Evolutionary conservation across 164 flowering plant species (phyloP).

Genomic region (Tinospora cordifolia): DNA sequence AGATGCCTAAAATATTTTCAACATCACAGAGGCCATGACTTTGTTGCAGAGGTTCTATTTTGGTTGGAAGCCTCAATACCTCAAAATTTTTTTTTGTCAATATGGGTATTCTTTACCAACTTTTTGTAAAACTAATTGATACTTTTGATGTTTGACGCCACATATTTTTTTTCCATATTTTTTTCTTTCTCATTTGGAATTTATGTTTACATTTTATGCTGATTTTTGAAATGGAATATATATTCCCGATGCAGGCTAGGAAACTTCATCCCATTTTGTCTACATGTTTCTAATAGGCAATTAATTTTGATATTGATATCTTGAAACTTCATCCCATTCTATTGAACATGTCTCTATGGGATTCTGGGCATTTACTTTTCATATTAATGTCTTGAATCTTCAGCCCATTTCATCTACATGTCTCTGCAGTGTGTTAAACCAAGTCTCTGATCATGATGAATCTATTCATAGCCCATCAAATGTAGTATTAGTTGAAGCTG

Average conservation of each 20-base stretch:
- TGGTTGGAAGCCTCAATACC: neutral
- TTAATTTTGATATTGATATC: neutral
- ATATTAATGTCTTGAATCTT: neutral
- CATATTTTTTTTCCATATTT: too few relatives aligned
- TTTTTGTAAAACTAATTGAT: too few relatives aligned
- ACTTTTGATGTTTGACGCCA: neutral
- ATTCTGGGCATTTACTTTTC: neutral
- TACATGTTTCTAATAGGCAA: neutral
- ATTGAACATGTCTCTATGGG: too few relatives aligned
- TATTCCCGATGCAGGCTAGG: too few relatives aligned
- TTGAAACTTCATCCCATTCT: neutral
- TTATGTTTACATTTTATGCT: neutral
- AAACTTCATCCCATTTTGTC: too few relatives aligned
- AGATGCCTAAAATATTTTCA: neutral
- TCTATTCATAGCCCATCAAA: slow-evolving; percentile 40
- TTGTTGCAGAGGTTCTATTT: neutral
- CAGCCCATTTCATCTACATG: neutral
- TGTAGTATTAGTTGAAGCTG: slow-evolving; percentile 68
- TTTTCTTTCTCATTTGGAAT: too few relatives aligned
- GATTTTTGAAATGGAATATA: neutral
- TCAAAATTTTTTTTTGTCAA: neutral
- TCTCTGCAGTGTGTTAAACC: slow-evolving; percentile 44
- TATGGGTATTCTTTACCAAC: neutral
- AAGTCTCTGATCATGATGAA: slow-evolving; percentile 33
- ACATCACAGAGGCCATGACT: neutral